Conservation (phyloP, 805 yeast genomes). For the Starmerella potacharoeniae region DNA sequence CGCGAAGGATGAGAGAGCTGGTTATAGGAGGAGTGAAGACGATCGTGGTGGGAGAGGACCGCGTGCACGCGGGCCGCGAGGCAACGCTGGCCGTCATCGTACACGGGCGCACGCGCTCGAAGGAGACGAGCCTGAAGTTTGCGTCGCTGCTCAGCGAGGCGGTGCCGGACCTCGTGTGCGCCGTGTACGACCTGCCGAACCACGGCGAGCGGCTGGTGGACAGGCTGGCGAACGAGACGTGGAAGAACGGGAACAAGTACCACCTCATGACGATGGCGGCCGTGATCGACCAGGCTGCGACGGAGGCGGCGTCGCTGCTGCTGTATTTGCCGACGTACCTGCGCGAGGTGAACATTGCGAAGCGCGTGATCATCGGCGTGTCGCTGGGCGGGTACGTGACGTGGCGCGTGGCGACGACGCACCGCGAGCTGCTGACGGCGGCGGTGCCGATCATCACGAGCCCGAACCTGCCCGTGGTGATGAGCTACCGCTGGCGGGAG, state of each 20-base stretch:
- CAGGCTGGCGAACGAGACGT: slow-evolving; percentile 31
- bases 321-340: slow-evolving; percentile 35
- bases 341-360: slow-evolving; percentile 23
- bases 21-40: slow-evolving; percentile 38
- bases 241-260: slow-evolving; percentile 39
- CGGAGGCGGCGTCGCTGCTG: slow-evolving; percentile 36
- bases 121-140: slow-evolving; percentile 32
- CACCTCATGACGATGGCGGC: slow-evolving; percentile 44
- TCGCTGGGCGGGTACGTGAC: slow-evolving; percentile 51
- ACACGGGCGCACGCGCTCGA: slow-evolving; percentile 38
- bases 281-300: slow-evolving; percentile 37
- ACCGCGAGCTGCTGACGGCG: slow-evolving; percentile 28
- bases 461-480: slow-evolving; percentile 36
- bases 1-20: slow-evolving; percentile 8
- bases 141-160: slow-evolving; percentile 25
- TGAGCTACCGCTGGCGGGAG: slow-evolving; percentile 31
- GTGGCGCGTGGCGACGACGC: slow-evolving; percentile 35
- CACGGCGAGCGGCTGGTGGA: slow-evolving; percentile 42
- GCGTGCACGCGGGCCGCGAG: slow-evolving; percentile 9
- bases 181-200: slow-evolving; percentile 43
- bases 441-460: slow-evolving; percentile 44
- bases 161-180: slow-evolving; percentile 30
- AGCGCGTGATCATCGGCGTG: slow-evolving; percentile 35
- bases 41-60: slow-evolving; percentile 35
- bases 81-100: slow-evolving; percentile 36